Conservation (phyloP, 345 rosid species). For the Hypericum androsaemum region DNA sequence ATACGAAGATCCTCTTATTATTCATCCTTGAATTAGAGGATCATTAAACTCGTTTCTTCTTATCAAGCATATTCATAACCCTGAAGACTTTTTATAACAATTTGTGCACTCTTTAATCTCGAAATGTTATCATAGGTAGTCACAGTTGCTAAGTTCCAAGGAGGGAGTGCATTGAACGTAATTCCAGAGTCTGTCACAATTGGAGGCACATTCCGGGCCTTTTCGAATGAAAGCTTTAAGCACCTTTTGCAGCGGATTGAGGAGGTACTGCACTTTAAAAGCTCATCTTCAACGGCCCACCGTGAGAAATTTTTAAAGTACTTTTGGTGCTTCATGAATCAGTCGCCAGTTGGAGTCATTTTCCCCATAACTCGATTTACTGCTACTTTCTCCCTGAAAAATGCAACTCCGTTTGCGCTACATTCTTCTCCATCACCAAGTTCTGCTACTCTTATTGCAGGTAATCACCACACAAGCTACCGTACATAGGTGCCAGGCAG, state of each 20-base stretch:
- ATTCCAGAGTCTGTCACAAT: conserved; percentile 3
- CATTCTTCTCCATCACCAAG: too few relatives aligned
- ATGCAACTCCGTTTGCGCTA: too few relatives aligned
- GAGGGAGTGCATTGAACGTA: not conserved
- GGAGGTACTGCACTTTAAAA: not conserved
- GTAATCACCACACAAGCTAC: conserved; percentile 80
- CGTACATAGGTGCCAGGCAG: conserved; percentile 76
- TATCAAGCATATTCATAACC: too few relatives aligned
- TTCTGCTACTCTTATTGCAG: conserved; percentile 21
- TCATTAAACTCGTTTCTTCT: too few relatives aligned
- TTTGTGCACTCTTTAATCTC: too few relatives aligned
- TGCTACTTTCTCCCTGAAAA: too few relatives aligned
- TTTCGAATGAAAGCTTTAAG: not conserved
- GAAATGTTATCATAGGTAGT: not conserved
- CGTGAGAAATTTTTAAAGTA: not conserved
- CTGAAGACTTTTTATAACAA: too few relatives aligned
- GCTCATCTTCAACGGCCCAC: too few relatives aligned
- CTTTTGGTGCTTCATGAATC: not conserved
- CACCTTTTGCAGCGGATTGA: not conserved
- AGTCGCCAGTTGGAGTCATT: not conserved
- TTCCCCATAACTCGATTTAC: not conserved
- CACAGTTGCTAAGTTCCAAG: not conserved
- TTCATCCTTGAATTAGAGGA: too few relatives aligned
- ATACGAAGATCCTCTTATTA: too few relatives aligned
- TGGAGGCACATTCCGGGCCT: conserved; percentile 3